Percentiles rank a stretch among this genome's conserved stretches.
These are phyloP conservation scores for Pseudozyma tsukubaensis DNA, from an alignment of 1,284 basidiomycete species.

Conservation along the genomic window DNA sequence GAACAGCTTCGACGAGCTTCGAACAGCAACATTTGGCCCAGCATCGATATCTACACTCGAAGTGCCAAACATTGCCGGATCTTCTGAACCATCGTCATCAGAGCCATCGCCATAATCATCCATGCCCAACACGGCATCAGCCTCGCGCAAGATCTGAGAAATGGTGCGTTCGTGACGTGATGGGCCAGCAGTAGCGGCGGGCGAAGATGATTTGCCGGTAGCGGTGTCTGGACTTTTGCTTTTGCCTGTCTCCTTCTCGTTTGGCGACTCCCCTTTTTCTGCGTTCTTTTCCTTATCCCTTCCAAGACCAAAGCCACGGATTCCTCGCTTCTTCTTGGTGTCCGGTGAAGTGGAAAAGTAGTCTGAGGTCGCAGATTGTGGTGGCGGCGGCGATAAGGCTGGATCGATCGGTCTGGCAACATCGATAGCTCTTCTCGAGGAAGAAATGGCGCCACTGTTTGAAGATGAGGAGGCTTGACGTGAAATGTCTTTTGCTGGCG, in stretches of 20 bases:
- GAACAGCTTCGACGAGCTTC: slow-evolving; percentile 13
- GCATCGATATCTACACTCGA: slow-evolving; percentile 26
- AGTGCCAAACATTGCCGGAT: slow-evolving; percentile 37
- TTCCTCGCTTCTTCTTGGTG: slow-evolving; percentile 36
- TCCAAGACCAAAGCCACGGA: slow-evolving; percentile 32
- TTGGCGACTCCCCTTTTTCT: not conserved
- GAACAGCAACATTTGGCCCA: slow-evolving; percentile 1
- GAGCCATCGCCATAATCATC: slow-evolving; percentile 26
- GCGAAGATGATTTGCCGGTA: slow-evolving; percentile 1
- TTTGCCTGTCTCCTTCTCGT: not conserved
- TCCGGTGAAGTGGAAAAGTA: slow-evolving; percentile 21
- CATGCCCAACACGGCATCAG: slow-evolving; percentile 46
- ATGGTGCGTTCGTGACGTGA: slow-evolving; percentile 50
- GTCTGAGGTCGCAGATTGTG: slow-evolving; percentile 3
- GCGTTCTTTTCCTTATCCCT: slow-evolving; percentile 17
- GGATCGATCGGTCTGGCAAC: slow-evolving; percentile 41
- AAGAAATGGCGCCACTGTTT: not conserved
- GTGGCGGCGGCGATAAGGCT: not conserved
- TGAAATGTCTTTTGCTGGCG: not conserved
- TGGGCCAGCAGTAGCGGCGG: not conserved
- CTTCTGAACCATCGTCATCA: slow-evolving; percentile 25
- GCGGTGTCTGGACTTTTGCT: not conserved
- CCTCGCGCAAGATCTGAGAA: slow-evolving; percentile 50
- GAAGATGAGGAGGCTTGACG: slow-evolving; percentile 22
- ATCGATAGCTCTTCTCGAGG: slow-evolving; percentile 38